A percentile compares a stretch with the other conserved stretches of the same genome.
Evolutionary conservation across 106 monocot species (phyloP).

Genomic region (Allium sativum): DNA sequence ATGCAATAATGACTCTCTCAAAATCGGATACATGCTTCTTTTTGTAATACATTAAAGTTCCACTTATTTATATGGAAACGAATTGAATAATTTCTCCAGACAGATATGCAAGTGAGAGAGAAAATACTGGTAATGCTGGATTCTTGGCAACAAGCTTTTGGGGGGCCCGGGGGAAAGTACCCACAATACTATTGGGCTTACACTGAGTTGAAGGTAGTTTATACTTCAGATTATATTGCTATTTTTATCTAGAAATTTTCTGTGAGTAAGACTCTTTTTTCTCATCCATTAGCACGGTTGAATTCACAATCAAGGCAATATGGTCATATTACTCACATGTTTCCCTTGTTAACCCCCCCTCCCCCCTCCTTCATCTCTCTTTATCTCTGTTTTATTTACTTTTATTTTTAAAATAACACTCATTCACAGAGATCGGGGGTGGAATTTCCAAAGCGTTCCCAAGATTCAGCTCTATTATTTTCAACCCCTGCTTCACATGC

Average conservation of each 20-base stretch:
- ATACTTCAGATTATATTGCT: background rate
- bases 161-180: constrained; percentile 71
- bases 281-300: background rate
- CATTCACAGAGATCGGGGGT: constrained; percentile 55
- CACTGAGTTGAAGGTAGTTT: constrained; percentile 59
- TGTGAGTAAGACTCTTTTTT: background rate
- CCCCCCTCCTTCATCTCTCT: too few relatives aligned
- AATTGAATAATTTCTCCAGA: constrained; percentile 17
- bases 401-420: background rate
- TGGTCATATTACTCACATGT: too few relatives aligned
- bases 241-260: background rate
- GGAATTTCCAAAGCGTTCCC: constrained; percentile 52
- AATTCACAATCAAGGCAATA: background rate
- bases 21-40: too few relatives aligned
- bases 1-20: too few relatives aligned
- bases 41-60: background rate
- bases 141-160: constrained; percentile 94
- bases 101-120: constrained; percentile 80
- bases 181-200: constrained; percentile 86
- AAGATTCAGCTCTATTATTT: constrained; percentile 65
- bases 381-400: too few relatives aligned
- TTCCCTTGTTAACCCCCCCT: too few relatives aligned
- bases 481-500: constrained; percentile 25
- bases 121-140: constrained; percentile 77
- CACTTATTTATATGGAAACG: background rate